Base-by-base conservation (phyloP, 441 rosid genomes). In the Macaranga tanarius region DNA sequence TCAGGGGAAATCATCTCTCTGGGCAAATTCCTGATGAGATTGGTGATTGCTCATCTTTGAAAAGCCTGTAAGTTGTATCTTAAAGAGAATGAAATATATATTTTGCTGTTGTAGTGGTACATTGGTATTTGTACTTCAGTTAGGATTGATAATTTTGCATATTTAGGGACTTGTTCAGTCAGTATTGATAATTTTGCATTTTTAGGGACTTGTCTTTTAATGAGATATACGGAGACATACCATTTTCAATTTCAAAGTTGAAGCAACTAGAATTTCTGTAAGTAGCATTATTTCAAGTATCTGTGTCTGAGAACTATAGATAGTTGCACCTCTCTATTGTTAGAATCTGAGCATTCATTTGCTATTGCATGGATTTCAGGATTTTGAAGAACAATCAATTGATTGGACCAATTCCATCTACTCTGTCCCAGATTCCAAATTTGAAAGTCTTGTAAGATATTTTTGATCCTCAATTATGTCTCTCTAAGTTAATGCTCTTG, bases 11-110 rank as follows among this genome's bases (percentile, higher is more conserved):
- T 77, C 87, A 71, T 65, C 86, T 94, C 34, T 84, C 94, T 5
- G 97, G 97, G 38, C 99, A 94, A 81, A 94, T 94, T 51, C 97
- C 97, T 34, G 97, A 88, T 76, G 99, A 94, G 84, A 94, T 94
- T 67, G 99, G 97, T 60, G 95, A 90, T 72, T 94, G 97, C 73
- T 85, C 94, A 31, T 87, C 92, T 48, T 70, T 94, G 72, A 80
- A 74, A 78, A 87, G 78, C 84, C 63, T 94, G 99, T 94, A 86
- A 88, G 97, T 82, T 34, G 28, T 40, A 28, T 19, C 13, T 17
- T 23, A 52, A 68, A 13, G 20, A 19, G 23, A 23, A 7, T n/a
- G 11, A 22, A 38, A 44, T 5, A 2, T 44, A 2, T 57, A 38
- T 71, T 10, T 10, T 16, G 48, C 22, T 69, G 34, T n/a, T 59